These are phyloP conservation scores for Rhodosporidiobolus sp. DNA, from an alignment of 768 basidiomycete genomes.

Conservation along the genomic window DNA sequence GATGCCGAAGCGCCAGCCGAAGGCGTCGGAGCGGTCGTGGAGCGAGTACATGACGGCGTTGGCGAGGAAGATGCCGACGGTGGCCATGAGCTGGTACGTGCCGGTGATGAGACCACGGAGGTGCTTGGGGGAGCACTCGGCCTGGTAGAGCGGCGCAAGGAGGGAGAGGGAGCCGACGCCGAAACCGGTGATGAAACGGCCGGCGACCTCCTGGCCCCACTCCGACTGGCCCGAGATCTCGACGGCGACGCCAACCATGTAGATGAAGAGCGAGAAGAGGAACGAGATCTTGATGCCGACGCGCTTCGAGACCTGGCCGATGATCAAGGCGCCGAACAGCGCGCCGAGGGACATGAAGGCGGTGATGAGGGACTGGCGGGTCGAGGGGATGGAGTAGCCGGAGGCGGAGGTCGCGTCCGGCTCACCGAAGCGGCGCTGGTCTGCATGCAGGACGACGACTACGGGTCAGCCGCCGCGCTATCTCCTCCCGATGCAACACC, in stretches of 20 bases:
- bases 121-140: slow-evolving; percentile 81
- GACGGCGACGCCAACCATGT: slow-evolving; percentile 34
- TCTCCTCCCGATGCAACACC: too few relatives aligned
- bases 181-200: slow-evolving; percentile 17
- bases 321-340: slow-evolving; percentile 31
- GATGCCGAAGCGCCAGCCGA: slow-evolving; percentile 36
- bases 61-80: slow-evolving; percentile 63
- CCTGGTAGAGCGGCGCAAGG: slow-evolving; percentile 75
- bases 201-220: slow-evolving; percentile 17
- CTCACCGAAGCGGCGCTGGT: slow-evolving; percentile 35
- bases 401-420: slow-evolving; percentile 17
- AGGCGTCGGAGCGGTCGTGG: slow-evolving; percentile 23
- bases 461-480: too few relatives aligned
- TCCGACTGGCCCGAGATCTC: slow-evolving; percentile 21
- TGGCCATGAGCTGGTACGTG: slow-evolving; percentile 81
- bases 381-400: slow-evolving; percentile 32
- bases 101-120: slow-evolving; percentile 83
- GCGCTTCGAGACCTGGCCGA: slow-evolving; percentile 8
- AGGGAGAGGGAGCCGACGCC: slow-evolving; percentile 36
- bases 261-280: slow-evolving; percentile 36
- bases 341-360: slow-evolving; percentile 39
- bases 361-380: slow-evolving; percentile 39
- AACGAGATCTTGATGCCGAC: slow-evolving; percentile 36
- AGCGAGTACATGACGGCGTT: slow-evolving; percentile 37
- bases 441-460: too few relatives aligned